Evolutionary conservation across 371 early-diverging fungal species (phyloP), one percentile per base, ranked within the genome.

Genomic region (Apophysomyces trapeziformis): DNA sequence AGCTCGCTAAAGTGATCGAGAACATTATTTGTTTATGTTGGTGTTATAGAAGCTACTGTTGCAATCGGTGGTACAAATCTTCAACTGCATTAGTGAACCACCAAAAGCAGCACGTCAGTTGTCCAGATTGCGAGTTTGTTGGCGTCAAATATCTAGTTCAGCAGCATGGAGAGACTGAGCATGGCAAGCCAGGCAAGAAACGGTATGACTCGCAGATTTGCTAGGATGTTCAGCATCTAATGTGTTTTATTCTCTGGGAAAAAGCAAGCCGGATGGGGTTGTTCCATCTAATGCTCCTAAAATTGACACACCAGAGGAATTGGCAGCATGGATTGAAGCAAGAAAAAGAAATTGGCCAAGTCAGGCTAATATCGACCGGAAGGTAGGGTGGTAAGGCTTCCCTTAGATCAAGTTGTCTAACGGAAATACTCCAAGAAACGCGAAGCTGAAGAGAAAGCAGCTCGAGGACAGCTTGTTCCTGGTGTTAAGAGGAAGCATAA

Each of bases 311-410:
- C 89, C 90, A 0, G 89, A 90, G 61, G 88, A 84, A 44, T 74
- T 91, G 36, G 86, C 69, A 1, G 76, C 87, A 37, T 92, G 91
- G 91, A 91, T 89, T 41, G 87, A 71, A 18, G 89, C 86, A 13
- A 68, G 92, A 45, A 90, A 89, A 64, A 84, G 79, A 64, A 84
- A 79, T 16, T 92, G 85, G 77, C 92, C 92, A 5, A 87, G 86
- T 11, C 74, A 85, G 60, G 78, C 65, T 1, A 91, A 89, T 71
- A 68, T 90, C 1, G 77, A 63, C 21, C 65, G 78, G 46, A 91
- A 88, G 76, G 87, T 84, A 72, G 46, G 45, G 21, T 38, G 18
- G 18, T 18, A 13, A 5, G 8, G 35, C 13, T 32, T 50, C 13
- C 38, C 38, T 13, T 7, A 50, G 21, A 5, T 7, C 21, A 18